Base-by-base conservation (phyloP, 2,329 filamentous ascomycete genomes). In the Ilyonectria mors-panacis region DNA sequence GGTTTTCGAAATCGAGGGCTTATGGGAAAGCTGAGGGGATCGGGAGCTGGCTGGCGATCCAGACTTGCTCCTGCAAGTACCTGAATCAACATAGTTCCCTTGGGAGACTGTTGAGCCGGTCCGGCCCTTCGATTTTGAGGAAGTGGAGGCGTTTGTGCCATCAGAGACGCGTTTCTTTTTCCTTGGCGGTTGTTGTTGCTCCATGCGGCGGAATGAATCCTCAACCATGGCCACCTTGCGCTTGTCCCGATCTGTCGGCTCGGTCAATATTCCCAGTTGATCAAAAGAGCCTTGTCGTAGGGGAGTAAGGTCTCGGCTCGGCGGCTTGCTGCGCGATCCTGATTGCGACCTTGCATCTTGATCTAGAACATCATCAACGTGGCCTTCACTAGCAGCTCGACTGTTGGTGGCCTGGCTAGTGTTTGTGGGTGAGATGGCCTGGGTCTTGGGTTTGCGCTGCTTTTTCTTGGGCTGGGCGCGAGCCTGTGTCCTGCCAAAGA, bases 211-310 rank as follows among this genome's bases (percentile, higher is more conserved):
- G 76, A 92, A 88, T 2, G 87, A 84, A 66, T 91, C 88, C 70
- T 92, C 90, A 0, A 91, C 85, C 85, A 89, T 89, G 21, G 88
- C 87, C 12, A 92, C 86, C 72, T 92, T 92, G 39, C 90, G 83
- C 79, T 92, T 92, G 68, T 92, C 90, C 33, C 90, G 86, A 69
- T 92, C 89, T 1, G 90, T 91, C 7, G 87, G 88, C 69, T 90
- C 89, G 0, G 88, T 91, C 63, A 91, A 79, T 71, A 91, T 89
- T 4, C 87, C 87, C 1, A 88, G 78, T 10, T 88, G 87, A 58
- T 91, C 86, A 63, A 89, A 86, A 0, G 88, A 88, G 28, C 89
- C 90, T 72, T 90, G 87, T 7, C 86, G 84, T 17, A 85, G 79
- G 2, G 91, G 91, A 3, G 91, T 92, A 70, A 88, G 83, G 70